Conservation (phyloP, 768 basidiomycete genomes). For the Cantharellus anzutake region DNA sequence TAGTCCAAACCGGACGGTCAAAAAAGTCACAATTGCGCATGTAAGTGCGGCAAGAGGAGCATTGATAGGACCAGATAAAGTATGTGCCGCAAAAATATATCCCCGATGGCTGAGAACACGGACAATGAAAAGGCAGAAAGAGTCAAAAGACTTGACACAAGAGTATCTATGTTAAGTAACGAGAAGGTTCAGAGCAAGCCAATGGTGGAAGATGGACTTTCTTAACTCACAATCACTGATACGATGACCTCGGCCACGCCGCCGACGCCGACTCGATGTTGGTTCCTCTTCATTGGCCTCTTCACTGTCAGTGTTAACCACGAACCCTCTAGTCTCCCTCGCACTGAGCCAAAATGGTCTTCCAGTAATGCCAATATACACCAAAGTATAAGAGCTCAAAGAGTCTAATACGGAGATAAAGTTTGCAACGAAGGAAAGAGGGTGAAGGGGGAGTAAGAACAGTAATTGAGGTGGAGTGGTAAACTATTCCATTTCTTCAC, state of each 20-base stretch:
- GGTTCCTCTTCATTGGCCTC: conserved; percentile 15
- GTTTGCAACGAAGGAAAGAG: conserved; percentile 16
- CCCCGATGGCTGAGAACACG: conserved; percentile 66
- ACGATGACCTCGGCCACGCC: conserved; percentile 8
- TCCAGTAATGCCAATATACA: conserved; percentile 61
- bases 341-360: conserved; percentile 45
- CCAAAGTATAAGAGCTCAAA: conserved; percentile 44
- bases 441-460: conserved; percentile 10
- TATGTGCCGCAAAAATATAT: conserved; percentile 81
- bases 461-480: conserved; percentile 8
- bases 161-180: conserved; percentile 32
- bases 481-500: conserved; percentile 3
- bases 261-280: conserved; percentile 4
- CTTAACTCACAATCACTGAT: conserved; percentile 17
- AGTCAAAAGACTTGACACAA: conserved; percentile 43
- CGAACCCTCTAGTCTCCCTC: conserved; percentile 35
- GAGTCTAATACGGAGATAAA: conserved; percentile 25
- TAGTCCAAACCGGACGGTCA: conserved; percentile 69
- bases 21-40: conserved; percentile 58
- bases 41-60: conserved; percentile 60
- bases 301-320: conserved; percentile 28
- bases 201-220: background rate
- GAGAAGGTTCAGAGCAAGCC: background rate
- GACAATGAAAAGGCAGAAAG: conserved; percentile 59
- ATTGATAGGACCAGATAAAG: conserved; percentile 44